Base-by-base conservation (phyloP, 1,284 basidiomycete genomes). In the Moniliophthora roreri region DNA sequence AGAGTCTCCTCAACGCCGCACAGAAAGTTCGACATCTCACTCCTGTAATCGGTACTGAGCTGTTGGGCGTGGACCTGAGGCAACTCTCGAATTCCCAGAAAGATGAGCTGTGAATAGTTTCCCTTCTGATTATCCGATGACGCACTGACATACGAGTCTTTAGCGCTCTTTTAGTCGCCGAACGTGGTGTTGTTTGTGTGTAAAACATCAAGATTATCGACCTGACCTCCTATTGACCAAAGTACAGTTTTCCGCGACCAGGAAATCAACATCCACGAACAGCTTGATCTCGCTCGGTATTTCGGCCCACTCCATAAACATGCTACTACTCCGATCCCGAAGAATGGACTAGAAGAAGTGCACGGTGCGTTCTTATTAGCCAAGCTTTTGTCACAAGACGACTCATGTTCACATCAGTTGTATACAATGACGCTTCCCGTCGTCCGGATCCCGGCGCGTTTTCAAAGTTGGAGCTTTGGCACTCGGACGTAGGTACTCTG, bases 291-390 rank as follows among this genome's bases (percentile, higher is more conserved):
- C 56, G 88, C 81, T 8, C 79, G 81, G 11, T 74, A 93, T 66
- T 92, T 80, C 60, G 90, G 91, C 9, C 88, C 87, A 26, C 78
- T 93, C 48, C 90, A 93, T 69, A 89, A 86, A 66, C 90, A 94
- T 62, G 86, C 91, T 1, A 91, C 88, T 3, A 91, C 89, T 8
- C 86, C 86, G 0, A 76, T 91, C 48, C 88, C 90, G 2, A 79
- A 77, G 56, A 81, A 80, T 16, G 89, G 89, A 8, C 76, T 92
- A 2, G 87, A 93, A 62, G 88, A 91, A 71, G 85, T 89, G 1
- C 87, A 90, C 60, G 77, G 89, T 90, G 72, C 46, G 36, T 58
- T 62, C 35, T 38, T 37, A 42, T 39, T 34, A n/a, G n/a, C n/a
- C n/a, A n/a, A n/a, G n/a, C n/a, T n/a, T n/a, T n/a, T n/a, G n/a